Evolutionary conservation across 176 grass and related monocot genomes (phyloP).

Genomic region (Cenchrus americanus): DNA sequence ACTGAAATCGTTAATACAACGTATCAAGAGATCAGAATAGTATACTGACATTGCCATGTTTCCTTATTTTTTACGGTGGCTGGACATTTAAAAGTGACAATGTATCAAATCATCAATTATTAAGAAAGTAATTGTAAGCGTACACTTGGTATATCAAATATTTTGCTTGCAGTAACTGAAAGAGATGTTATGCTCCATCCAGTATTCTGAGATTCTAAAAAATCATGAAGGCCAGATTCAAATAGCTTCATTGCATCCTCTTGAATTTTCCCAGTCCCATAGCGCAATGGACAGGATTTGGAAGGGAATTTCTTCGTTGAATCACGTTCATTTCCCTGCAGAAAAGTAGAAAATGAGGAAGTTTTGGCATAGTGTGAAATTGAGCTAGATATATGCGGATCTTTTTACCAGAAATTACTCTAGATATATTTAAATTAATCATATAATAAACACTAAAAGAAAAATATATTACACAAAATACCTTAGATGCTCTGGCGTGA

Average conservation of each 20-base stretch:
- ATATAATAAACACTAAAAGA: background rate
- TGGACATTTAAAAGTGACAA: constrained; percentile 12
- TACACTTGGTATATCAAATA: constrained; percentile 82
- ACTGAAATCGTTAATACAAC: constrained; percentile 14
- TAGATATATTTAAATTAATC: background rate
- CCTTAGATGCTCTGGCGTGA: constrained; percentile 81
- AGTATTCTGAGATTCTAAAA: constrained; percentile 74
- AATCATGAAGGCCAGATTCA: constrained; percentile 73
- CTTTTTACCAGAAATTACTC: background rate
- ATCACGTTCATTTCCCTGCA: constrained; percentile 57
- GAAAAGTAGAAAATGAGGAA: constrained; percentile 17
- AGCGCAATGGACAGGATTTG: constrained; percentile 88
- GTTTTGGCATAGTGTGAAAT: background rate
- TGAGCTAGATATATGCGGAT: constrained; percentile 11
- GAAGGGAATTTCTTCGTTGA: constrained; percentile 84
- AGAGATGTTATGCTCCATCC: constrained; percentile 91
- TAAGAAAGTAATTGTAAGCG: constrained; percentile 30
- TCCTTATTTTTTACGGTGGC: constrained; percentile 7
- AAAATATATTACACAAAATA: constrained; percentile 33
- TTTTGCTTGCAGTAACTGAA: constrained; percentile 94
- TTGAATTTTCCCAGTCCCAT: constrained; percentile 89
- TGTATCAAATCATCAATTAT: background rate
- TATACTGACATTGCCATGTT: background rate
- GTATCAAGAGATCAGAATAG: constrained; percentile 18
- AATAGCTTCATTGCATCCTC: constrained; percentile 95